Conservation (phyloP, 2,329 filamentous ascomycete species). For the Cladobotryum protrusum region DNA sequence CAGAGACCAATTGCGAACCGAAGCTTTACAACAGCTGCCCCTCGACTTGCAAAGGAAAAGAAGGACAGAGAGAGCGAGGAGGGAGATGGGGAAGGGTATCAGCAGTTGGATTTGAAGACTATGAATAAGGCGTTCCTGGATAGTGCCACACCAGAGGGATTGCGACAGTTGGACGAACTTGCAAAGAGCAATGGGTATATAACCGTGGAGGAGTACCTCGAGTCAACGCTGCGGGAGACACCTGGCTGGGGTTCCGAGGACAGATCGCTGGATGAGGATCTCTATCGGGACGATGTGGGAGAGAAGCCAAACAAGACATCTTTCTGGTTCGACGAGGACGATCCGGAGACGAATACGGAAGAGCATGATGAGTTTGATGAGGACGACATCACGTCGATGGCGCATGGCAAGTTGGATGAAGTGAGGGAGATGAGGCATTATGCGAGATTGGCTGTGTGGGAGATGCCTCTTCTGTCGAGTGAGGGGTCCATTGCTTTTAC, state of each 20-base stretch:
- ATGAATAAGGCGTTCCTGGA: slow-evolving; percentile 26
- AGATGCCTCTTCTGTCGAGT: slow-evolving; percentile 88
- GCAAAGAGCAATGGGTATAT: slow-evolving; percentile 29
- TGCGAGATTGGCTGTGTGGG: slow-evolving; percentile 82
- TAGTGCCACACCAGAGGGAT: slow-evolving; percentile 24
- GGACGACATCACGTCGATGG: slow-evolving; percentile 77
- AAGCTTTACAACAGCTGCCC: slow-evolving; percentile 26
- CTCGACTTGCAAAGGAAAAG: slow-evolving; percentile 21
- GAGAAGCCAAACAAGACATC: slow-evolving; percentile 30
- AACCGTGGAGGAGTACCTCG: slow-evolving; percentile 28
- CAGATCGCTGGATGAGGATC: slow-evolving; percentile 24
- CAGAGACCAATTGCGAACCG: slow-evolving; percentile 18
- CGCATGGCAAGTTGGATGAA: slow-evolving; percentile 80
- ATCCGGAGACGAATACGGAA: slow-evolving; percentile 41
- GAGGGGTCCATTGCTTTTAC: slow-evolving; percentile 33
- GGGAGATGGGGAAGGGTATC: slow-evolving; percentile 16
- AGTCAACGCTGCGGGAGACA: slow-evolving; percentile 21
- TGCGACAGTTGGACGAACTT: slow-evolving; percentile 29
- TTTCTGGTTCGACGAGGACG: slow-evolving; percentile 47
- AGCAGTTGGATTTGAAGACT: slow-evolving; percentile 23
- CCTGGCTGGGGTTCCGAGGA: slow-evolving; percentile 27
- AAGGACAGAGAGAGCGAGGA: slow-evolving; percentile 19
- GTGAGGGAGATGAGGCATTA: slow-evolving; percentile 86
- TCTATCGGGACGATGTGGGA: slow-evolving; percentile 25
- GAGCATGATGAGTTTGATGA: slow-evolving; percentile 62